phyloP scores from a whole-genome alignment of 352 stramenopile genomes.

The Globisporangium cystogenes region DNA sequence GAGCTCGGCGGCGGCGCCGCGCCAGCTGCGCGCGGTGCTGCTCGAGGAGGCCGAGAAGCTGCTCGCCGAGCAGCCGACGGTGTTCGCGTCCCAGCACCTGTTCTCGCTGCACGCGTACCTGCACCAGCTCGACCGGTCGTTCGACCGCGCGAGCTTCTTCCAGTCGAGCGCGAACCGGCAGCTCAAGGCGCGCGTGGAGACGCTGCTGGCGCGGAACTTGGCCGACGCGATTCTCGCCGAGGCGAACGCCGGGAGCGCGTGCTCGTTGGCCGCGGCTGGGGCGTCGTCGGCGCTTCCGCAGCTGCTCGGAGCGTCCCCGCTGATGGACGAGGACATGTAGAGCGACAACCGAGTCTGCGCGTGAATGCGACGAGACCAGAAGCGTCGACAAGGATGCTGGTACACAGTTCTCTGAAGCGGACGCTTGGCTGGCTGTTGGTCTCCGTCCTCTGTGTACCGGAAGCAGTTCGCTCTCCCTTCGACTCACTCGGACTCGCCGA shows the following conservation, averaged over 20 bases:
- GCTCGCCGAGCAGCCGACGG: conserved; percentile 34
- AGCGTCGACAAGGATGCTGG: neutral
- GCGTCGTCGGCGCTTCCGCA: neutral
- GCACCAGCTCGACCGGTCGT: conserved; percentile 55
- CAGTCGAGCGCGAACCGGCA: conserved; percentile 32
- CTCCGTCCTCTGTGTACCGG: conserved; percentile 4
- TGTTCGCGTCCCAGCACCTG: conserved; percentile 49
- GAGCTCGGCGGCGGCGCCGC: conserved; percentile 31
- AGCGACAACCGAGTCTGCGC: no score
- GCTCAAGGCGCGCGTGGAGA: conserved; percentile 45
- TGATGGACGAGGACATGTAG: conserved; percentile 39
- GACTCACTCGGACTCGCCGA: conserved; percentile 57
- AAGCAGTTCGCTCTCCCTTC: neutral
- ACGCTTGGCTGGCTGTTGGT: neutral
- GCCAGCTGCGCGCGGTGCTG: conserved; percentile 33
- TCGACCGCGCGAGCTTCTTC: conserved; percentile 50
- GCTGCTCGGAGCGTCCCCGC: conserved; percentile 13
- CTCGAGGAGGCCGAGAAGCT: conserved; percentile 46
- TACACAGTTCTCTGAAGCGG: neutral
- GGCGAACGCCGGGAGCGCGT: neutral
- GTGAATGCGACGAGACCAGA: neutral
- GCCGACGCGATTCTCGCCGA: conserved; percentile 55
- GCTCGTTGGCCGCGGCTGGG: neutral
- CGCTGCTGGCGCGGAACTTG: conserved; percentile 47
- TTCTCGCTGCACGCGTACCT: conserved; percentile 63